A percentile compares a stretch with the other conserved stretches of the same genome.
phyloP scores from a whole-genome alignment of 345 rosid species.

The Cochlearia excelsa region DNA sequence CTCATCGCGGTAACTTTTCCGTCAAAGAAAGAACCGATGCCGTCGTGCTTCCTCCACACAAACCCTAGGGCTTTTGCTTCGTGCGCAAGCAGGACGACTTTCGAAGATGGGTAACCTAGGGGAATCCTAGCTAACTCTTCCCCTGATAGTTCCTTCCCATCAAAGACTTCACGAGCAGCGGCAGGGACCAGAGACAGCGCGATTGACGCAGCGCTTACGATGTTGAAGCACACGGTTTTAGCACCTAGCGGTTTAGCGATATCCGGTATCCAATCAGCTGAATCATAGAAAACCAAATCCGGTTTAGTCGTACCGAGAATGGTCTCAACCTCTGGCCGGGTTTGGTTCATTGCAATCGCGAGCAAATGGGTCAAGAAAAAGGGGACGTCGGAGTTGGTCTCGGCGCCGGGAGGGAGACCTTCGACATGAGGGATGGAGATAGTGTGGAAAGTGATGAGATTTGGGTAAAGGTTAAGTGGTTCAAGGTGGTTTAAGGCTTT shows the following conservation, averaged over 20 bases:
- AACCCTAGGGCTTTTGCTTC: conserved; percentile 48
- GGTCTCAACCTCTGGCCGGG: conserved; percentile 52
- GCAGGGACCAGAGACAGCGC: conserved; percentile 67
- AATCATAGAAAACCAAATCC: conserved; percentile 49
- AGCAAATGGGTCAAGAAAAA: conserved; percentile 42
- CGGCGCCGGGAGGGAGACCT: conserved; percentile 67
- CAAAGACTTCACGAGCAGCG: conserved; percentile 32
- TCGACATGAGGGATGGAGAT: conserved; percentile 47
- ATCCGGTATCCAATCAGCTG: conserved; percentile 58
- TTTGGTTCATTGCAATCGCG: conserved; percentile 55
- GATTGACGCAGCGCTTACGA: conserved; percentile 50
- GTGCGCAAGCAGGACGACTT: conserved; percentile 42
- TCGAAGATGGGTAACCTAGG: conserved; percentile 54
- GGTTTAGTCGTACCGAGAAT: conserved; percentile 39
- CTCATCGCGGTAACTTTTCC: conserved; percentile 41
- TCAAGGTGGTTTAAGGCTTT: conserved; percentile 38
- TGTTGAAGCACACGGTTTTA: conserved; percentile 49
- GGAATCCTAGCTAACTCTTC: conserved; percentile 54
- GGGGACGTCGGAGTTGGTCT: conserved; percentile 73
- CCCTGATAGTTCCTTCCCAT: conserved; percentile 38
- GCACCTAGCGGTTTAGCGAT: conserved; percentile 49
- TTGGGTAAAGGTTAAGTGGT: conserved; percentile 41
- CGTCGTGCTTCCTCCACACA: conserved; percentile 46
- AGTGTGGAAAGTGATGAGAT: conserved; percentile 46
- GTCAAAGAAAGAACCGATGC: conserved; percentile 50